Conservation (phyloP, 768 basidiomycete genomes). For the Amanita inopinata region DNA sequence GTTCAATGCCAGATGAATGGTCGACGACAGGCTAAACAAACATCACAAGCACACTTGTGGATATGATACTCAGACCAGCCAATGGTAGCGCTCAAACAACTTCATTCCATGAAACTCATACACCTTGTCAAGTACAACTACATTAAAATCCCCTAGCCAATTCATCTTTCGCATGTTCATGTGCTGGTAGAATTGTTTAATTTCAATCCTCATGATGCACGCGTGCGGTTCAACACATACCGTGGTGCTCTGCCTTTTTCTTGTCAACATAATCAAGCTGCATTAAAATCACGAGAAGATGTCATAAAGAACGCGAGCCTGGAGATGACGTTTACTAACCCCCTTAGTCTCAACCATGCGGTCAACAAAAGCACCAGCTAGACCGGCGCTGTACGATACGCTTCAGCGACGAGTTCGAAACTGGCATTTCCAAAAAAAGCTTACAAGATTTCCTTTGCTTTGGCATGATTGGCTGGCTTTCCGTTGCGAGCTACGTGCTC, state of each 20-base stretch:
- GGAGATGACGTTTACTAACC: constrained; percentile 15
- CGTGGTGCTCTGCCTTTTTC: constrained; percentile 16
- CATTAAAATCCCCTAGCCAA: no score
- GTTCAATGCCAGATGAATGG: no score
- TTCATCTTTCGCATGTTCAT: no score
- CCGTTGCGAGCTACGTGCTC: constrained; percentile 42
- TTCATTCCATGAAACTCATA: no score
- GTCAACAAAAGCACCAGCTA: constrained; percentile 44
- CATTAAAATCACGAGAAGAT: not conserved
- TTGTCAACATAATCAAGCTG: constrained; percentile 18
- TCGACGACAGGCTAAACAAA: no score
- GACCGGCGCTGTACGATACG: constrained; percentile 32
- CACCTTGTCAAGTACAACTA: no score
- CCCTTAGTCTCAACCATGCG: constrained; percentile 47
- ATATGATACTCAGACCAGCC: no score
- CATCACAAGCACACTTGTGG: no score
- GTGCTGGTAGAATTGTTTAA: no score
- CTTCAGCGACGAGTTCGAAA: not conserved
- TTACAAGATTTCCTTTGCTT: constrained; percentile 48
- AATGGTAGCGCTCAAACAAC: no score
- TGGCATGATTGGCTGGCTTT: constrained; percentile 35
- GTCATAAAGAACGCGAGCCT: not conserved
- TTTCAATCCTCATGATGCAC: no score
- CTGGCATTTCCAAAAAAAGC: constrained; percentile 2
- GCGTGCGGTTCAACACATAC: constrained; percentile 13